phyloP scores from a whole-genome alignment of 176 grass and related monocot genomes.

The Aegilops tauschii region DNA sequence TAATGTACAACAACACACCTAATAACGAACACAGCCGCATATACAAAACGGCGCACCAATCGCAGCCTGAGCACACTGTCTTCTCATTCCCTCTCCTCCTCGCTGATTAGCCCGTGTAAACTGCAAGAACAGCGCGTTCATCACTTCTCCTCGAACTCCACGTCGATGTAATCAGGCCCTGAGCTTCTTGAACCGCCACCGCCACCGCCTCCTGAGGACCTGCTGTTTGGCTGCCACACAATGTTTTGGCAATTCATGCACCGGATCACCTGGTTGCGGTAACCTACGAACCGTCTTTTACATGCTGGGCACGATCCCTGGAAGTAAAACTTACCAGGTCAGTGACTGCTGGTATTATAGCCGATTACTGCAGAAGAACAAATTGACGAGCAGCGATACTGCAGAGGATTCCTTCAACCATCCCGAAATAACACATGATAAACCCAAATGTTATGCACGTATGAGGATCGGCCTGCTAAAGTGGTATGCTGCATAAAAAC shows the following conservation, averaged over 20 bases:
- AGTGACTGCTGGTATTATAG: conserved; percentile 18
- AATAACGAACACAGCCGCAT: neutral
- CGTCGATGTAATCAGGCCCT: conserved; percentile 76
- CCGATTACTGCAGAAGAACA: neutral
- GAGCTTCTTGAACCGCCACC: conserved; percentile 47
- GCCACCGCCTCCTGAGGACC: conserved; percentile 42
- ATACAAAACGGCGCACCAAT: neutral
- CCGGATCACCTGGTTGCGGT: conserved; percentile 73
- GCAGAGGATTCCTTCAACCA: neutral
- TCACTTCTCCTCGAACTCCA: conserved; percentile 91
- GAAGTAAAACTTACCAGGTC: neutral
- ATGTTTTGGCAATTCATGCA: conserved; percentile 92
- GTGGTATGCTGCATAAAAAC: neutral
- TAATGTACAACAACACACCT: conserved; percentile 35
- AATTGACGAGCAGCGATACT: neutral
- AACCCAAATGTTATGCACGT: neutral
- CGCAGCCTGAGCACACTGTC: neutral
- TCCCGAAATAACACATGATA: neutral
- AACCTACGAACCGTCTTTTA: conserved; percentile 71
- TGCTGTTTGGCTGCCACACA: conserved; percentile 83
- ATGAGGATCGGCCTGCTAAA: neutral
- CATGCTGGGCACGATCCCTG: conserved; percentile 95
- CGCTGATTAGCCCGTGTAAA: neutral
- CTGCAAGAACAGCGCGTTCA: conserved; percentile 3
- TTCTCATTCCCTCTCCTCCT: neutral